Percentiles rank a stretch among this genome's conserved stretches.
phyloP scores from a whole-genome alignment of 352 stramenopile genomes.

The Phytophthora crassamura region DNA sequence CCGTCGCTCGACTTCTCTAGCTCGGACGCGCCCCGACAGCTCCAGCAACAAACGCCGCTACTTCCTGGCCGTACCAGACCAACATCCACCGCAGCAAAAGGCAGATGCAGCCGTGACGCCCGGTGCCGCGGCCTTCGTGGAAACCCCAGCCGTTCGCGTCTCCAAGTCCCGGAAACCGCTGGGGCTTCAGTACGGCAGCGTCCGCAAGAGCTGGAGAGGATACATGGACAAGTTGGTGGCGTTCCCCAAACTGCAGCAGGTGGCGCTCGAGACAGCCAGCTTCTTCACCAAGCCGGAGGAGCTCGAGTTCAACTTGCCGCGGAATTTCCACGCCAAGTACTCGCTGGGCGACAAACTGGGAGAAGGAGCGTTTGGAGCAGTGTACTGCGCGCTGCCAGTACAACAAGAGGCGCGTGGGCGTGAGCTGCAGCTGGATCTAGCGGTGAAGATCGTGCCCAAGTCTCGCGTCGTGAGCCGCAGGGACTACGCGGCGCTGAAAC shows the following conservation, averaged over 20 bases:
- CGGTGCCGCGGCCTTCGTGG: conserved; percentile 26
- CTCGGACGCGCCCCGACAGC: conserved; percentile 2
- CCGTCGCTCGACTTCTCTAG: conserved; percentile 11
- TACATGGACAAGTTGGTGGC: conserved; percentile 46
- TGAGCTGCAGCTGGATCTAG: conserved; percentile 56
- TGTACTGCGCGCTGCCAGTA: conserved; percentile 59
- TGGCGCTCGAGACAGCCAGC: conserved; percentile 59
- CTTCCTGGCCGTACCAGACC: conserved; percentile 16
- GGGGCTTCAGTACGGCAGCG: conserved; percentile 52
- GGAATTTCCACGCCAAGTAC: conserved; percentile 65
- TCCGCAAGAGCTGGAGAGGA: conserved; percentile 66
- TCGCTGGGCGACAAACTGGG: conserved; percentile 59
- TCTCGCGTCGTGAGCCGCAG: conserved; percentile 58
- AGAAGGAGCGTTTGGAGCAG: conserved; percentile 73
- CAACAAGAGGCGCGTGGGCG: conserved; percentile 15
- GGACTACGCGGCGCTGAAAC: conserved; percentile 71
- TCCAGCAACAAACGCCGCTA: conserved; percentile 9
- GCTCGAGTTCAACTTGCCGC: conserved; percentile 70
- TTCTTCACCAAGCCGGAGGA: conserved; percentile 70
- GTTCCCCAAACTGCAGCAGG: conserved; percentile 56
- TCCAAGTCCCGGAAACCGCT: conserved; percentile 10
- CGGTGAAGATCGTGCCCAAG: conserved; percentile 84
- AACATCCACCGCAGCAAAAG: conserved; percentile 24
- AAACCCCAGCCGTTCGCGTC: conserved; percentile 17
- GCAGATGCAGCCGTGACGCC: conserved; percentile 25